Base-by-base conservation (phyloP, 2,329 filamentous ascomycete genomes). In the Pseudogymnoascus sp. region DNA sequence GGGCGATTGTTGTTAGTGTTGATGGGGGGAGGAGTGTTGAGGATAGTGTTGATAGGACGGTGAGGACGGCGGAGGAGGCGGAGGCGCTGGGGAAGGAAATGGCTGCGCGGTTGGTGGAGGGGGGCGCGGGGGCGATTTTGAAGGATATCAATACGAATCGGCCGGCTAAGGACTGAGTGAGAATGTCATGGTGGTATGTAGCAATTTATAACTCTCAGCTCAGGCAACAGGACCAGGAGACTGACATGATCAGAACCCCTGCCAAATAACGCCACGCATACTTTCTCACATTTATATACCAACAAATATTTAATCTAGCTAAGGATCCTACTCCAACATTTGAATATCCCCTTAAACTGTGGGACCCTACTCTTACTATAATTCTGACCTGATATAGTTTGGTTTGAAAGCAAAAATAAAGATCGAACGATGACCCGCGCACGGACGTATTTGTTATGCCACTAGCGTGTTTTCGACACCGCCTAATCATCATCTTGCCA, bases 1-100 rank as follows among this genome's bases (percentile, higher is more conserved):
- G 84, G 66, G 88, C 87, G 0, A 84, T 90, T n/a, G 91, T 96
- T 0, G 88, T 94, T 60, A 92, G 87, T 68, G 79, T 94, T 33
- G 87, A 93, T 68, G 92, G 92, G 4, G 17, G n/a, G 10, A 48
- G 29, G 27, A 44, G 61, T 41, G 61, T 62, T 13, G 17, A 60
- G 31, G 61, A 59, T 25, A 59, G 9, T 39, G 15, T 62, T 31
- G 51, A 62, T 42, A 13, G 31, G 21, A 29, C 15, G 21, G 61
- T 60, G 12, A 31, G n/a, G 48, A 60, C 51, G 13, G 41, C 25
- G 2, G 51, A 44, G 27, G 61, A 62, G 59, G 61, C 61, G 51
- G 41, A 17, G 33, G 61, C 51, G 15, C 33, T 62, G 2, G 61
- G 61, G 2, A 77, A 82, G 70, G 81, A 85, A 60, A 74, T 97